Conservation (phyloP, 2,329 filamentous ascomycete species). For the Colletotrichum sansevieriae region DNA sequence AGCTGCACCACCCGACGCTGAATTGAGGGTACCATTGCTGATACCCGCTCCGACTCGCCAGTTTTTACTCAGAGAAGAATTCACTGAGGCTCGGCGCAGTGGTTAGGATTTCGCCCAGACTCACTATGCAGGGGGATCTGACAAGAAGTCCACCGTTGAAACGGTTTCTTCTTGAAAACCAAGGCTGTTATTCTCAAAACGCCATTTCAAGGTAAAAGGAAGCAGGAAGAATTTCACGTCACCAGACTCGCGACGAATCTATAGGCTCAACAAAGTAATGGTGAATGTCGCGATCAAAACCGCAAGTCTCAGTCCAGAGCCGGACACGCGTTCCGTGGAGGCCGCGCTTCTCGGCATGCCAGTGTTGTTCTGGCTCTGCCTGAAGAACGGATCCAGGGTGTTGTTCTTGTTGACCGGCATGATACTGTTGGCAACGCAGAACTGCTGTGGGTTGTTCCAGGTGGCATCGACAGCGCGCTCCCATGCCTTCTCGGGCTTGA, state of each 20-base stretch:
- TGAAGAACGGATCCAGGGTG: constrained; percentile 44
- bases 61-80: no score
- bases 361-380: constrained; percentile 32
- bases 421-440: constrained; percentile 51
- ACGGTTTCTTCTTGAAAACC: neutral
- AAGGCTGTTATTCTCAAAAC: neutral
- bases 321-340: neutral
- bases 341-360: constrained; percentile 14
- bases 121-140: neutral
- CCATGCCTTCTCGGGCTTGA: constrained; percentile 57
- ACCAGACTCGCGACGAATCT: neutral
- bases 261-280: constrained; percentile 25
- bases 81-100: neutral
- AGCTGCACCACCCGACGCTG: no score
- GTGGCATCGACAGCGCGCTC: constrained; percentile 53
- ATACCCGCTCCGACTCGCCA: no score
- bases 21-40: no score
- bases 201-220: neutral
- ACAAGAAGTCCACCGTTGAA: neutral
- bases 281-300: constrained; percentile 22
- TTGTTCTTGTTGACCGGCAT: constrained; percentile 42
- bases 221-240: neutral
- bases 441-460: constrained; percentile 49
- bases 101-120: neutral
- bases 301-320: constrained; percentile 25